phyloP scores from a whole-genome alignment of 257 asterid genomes.

The Solanum pimpinellifolium region DNA sequence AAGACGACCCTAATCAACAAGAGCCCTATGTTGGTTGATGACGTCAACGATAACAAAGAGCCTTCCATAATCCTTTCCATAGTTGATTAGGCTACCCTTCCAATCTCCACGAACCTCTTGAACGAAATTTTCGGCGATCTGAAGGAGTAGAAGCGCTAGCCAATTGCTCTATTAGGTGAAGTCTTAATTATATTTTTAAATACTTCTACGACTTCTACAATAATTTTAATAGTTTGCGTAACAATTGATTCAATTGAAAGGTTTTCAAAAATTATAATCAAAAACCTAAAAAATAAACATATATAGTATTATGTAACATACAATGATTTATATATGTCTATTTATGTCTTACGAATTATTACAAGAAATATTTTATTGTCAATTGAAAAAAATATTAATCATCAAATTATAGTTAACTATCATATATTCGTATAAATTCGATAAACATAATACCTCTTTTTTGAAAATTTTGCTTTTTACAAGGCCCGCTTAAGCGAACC shows the following conservation, averaged over 20 bases:
- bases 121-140: conserved; percentile 34
- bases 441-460: too few relatives aligned
- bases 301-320: neutral
- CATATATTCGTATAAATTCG: too few relatives aligned
- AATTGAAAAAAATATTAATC: neutral
- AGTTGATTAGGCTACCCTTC: conserved; percentile 86
- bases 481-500: too few relatives aligned
- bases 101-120: conserved; percentile 92
- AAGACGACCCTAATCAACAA: too few relatives aligned
- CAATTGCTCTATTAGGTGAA: too few relatives aligned
- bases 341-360: neutral
- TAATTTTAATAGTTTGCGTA: neutral
- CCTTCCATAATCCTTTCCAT: conserved; percentile 76
- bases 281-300: neutral
- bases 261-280: neutral
- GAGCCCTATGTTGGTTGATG: conserved; percentile 56
- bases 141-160: neutral
- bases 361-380: too few relatives aligned
- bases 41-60: conserved; percentile 85
- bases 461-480: too few relatives aligned
- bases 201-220: too few relatives aligned
- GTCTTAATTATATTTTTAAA: neutral
- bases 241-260: neutral
- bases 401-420: too few relatives aligned
- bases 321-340: neutral